Evolutionary conservation across 2,329 filamentous ascomycete genomes (phyloP).

Genomic region (Fusarium haematococcum): DNA sequence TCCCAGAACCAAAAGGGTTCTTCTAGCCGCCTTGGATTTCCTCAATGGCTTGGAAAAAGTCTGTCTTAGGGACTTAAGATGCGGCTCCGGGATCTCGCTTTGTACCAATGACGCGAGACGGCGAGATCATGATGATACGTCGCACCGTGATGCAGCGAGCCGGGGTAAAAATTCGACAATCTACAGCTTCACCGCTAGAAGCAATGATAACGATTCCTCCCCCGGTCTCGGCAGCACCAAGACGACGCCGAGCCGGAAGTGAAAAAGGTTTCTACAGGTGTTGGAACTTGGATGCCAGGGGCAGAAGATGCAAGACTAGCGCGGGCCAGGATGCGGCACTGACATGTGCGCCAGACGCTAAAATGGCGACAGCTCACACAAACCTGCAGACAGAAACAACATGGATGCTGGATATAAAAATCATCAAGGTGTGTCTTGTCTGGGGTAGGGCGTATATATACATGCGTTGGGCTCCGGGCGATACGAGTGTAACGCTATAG

Average conservation of each 20-base stretch:
- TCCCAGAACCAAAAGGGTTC: background rate
- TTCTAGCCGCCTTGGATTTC: background rate
- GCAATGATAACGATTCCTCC: background rate
- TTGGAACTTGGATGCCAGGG: constrained; percentile 21
- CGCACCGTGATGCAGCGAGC: background rate
- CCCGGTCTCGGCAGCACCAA: constrained; percentile 11
- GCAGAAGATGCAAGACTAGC: constrained; percentile 27
- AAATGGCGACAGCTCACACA: constrained; percentile 30
- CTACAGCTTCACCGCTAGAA: constrained; percentile 28
- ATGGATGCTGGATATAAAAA: constrained; percentile 1
- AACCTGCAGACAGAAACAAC: background rate
- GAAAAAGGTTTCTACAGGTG: background rate
- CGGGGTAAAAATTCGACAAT: background rate
- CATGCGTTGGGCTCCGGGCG: background rate
- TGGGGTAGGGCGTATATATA: background rate
- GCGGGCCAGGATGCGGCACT: constrained; percentile 30
- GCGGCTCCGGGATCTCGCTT: background rate
- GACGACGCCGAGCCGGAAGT: constrained; percentile 8
- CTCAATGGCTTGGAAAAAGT: background rate
- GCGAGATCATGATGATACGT: constrained; percentile 18
- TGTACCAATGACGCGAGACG: constrained; percentile 14
- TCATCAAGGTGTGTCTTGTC: background rate
- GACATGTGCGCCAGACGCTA: constrained; percentile 33
- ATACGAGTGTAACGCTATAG: background rate
- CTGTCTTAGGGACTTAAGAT: background rate